Evolutionary conservation across 148 eudicot species (phyloP).

Genomic region (Rhododendron mucronatum): DNA sequence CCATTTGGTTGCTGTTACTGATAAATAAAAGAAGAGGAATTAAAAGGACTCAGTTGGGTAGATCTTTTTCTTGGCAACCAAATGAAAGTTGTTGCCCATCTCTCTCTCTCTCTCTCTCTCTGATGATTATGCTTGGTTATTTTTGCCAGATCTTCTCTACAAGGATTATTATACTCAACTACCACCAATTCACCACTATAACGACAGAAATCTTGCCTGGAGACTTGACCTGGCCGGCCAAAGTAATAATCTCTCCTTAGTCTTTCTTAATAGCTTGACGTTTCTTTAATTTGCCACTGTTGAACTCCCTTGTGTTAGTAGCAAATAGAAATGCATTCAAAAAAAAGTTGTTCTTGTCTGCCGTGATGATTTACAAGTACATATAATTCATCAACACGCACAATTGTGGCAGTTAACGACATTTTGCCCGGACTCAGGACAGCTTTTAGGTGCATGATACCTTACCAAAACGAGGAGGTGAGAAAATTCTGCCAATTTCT

Average conservation of each 20-base stretch:
- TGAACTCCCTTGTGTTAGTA: background rate
- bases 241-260: constrained; percentile 3
- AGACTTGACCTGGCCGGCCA: constrained; percentile 4
- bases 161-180: constrained; percentile 14
- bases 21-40: background rate
- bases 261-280: background rate
- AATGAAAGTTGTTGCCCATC: background rate
- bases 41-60: no score
- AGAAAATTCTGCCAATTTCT: constrained; percentile 2
- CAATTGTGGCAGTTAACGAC: constrained; percentile 6
- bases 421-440: constrained; percentile 18
- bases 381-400: background rate
- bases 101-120: background rate
- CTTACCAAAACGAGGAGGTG: constrained; percentile 18
- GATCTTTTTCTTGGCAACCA: background rate
- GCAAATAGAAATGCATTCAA: no score
- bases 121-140: background rate
- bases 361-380: background rate
- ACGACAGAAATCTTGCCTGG: background rate
- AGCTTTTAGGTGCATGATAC: background rate
- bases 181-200: constrained; percentile 1
- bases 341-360: background rate
- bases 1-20: background rate
- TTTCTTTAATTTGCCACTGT: background rate
- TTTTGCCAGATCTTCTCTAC: constrained; percentile 21